A percentile compares a stretch with the other conserved stretches of the same genome.
Evolutionary conservation across 306 rosid genomes (phyloP).

Genomic region (Spatholobus suberectus): DNA sequence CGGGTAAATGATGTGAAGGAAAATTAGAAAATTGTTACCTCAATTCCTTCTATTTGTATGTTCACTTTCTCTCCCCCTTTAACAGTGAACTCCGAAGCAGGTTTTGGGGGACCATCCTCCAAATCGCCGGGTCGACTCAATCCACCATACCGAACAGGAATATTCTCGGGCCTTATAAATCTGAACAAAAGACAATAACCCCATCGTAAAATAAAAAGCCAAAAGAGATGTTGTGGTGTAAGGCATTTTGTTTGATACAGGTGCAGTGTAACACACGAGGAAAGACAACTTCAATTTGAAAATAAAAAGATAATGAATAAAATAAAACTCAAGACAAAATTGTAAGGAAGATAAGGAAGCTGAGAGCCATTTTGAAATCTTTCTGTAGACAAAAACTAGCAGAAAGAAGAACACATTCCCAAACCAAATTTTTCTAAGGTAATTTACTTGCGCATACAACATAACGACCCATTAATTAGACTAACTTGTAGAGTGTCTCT

Average conservation of each 20-base stretch:
- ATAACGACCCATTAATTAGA: neutral
- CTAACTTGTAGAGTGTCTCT: slow-evolving; percentile 90
- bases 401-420: neutral
- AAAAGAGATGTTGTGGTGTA: neutral
- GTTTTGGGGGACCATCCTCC: slow-evolving; percentile 85
- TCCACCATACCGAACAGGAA: slow-evolving; percentile 89
- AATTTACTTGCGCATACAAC: neutral
- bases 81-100: slow-evolving; percentile 91
- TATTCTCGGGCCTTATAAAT: slow-evolving; percentile 83
- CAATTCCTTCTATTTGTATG: slow-evolving; percentile 94
- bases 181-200: slow-evolving; percentile 46
- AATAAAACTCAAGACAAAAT: neutral
- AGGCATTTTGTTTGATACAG: neutral
- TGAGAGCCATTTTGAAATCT: neutral
- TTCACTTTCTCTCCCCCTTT: slow-evolving; percentile 96
- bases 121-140: slow-evolving; percentile 70
- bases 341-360: neutral
- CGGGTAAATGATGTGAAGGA: neutral
- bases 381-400: neutral
- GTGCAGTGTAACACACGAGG: neutral
- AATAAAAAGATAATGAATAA: neutral
- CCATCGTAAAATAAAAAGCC: slow-evolving; percentile 1
- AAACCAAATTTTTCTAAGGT: neutral
- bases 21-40: slow-evolving; percentile 52
- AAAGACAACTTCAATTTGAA: neutral